Evolutionary conservation across 2,329 filamentous ascomycete genomes (phyloP), one percentile per base, ranked within the genome.

Genomic region (Stagonosporopsis vannaccii): DNA sequence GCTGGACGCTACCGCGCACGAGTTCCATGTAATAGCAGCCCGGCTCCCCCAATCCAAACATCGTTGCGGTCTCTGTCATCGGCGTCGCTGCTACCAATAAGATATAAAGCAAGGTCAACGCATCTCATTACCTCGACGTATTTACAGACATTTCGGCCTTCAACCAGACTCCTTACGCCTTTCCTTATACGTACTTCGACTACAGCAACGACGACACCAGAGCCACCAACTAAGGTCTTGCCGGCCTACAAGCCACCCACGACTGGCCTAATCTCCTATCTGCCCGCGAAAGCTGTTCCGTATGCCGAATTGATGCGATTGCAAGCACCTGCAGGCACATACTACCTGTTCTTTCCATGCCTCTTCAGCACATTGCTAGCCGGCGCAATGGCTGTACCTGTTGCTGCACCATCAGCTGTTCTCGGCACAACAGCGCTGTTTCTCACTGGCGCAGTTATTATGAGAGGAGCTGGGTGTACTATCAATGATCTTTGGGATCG

Each of bases 401-500:
- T 88, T 65, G 78, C 87, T 2, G 72, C 85, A 1, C 86, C 89
- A 0, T 71, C 80, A 5, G 80, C 87, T 12, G 86, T 91, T 17
- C 63, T 89, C 26, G 83, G 85, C 44, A 92, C 88, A 0, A 83
- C 84, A 2, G 69, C 72, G 3, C 83, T 95, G 43, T 95, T 96
- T 78, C 85, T 90, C 67, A 81, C 86, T 2, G 92, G 91, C 46
- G 90, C 91, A 3, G 74, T 96, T 40, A 84, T 96, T 63, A 95
- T 96, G 90, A 89, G 92, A 58, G 90, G 92, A 44, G 91, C 91
- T 19, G 91, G 91, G 47, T 96, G 92, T 75, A 90, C 90, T 17
- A 92, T 96, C 78, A 96, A 96, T 73, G 92, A 97, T 73, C 85
- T 96, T 46, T 93, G 91, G 90, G 92, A 96, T 75, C 86, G 91